A percentile compares a stretch with the other conserved stretches of the same genome.
These are phyloP conservation scores for Chytriomyces hyalinus DNA, from an alignment of 192 early-diverging fungal genomes.

Conservation along the genomic window DNA sequence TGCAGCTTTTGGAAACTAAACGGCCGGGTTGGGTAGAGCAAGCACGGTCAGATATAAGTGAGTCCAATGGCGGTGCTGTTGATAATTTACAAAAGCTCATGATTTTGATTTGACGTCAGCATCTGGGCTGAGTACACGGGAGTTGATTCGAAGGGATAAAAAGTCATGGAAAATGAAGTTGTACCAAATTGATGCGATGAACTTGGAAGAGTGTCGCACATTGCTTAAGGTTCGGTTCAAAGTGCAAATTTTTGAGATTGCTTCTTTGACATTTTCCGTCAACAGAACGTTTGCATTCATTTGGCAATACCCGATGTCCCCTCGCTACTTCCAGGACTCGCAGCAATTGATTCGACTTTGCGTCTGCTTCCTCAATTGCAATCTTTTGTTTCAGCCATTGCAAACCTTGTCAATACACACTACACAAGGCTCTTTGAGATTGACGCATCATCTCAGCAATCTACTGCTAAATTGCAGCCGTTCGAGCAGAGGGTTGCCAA, in stretches of 20 bases:
- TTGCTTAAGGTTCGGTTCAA: conserved; percentile 39
- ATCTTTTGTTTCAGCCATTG: conserved; percentile 13
- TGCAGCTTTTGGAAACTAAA: conserved; percentile 48
- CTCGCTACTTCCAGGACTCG: conserved; percentile 25
- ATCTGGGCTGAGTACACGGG: conserved; percentile 42
- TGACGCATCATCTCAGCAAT: too few species aligned
- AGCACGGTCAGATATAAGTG: conserved; percentile 13
- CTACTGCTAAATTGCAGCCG: not conserved
- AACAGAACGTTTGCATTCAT: conserved; percentile 6
- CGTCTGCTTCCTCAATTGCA: conserved; percentile 30
- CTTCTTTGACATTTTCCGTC: not conserved
- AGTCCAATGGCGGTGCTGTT: not conserved
- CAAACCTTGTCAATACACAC: conserved; percentile 17
- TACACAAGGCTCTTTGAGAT: conserved; percentile 10
- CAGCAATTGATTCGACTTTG: conserved; percentile 25
- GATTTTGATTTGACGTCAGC: not conserved
- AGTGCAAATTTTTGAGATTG: not conserved
- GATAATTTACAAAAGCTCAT: not conserved
- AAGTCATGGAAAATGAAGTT: conserved; percentile 44
- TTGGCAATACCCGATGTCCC: conserved; percentile 20
- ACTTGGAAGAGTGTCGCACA: conserved; percentile 32
- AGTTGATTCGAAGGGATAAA: conserved; percentile 50
- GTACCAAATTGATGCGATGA: conserved; percentile 47
- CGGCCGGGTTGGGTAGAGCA: conserved; percentile 38
- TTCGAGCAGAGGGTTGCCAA: not conserved